These are phyloP conservation scores for Escovopsis weberi DNA, from an alignment of 2,329 filamentous ascomycete species.

Conservation along the genomic window DNA sequence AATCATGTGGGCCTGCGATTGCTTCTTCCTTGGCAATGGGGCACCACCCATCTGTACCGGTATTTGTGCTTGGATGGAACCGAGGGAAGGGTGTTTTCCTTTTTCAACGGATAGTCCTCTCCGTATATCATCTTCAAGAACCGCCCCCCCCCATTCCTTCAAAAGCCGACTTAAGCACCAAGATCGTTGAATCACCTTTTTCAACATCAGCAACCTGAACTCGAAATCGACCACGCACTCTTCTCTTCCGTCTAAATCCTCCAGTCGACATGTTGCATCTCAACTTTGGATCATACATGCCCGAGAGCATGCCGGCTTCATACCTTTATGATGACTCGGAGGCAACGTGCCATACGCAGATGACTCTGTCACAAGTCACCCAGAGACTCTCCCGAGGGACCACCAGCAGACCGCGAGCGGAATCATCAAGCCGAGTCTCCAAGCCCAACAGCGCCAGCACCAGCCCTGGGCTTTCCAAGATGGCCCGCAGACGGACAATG, in stretches of 20 bases:
- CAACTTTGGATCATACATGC: slow-evolving; percentile 12
- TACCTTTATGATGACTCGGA: slow-evolving; percentile 28
- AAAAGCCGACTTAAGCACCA: neutral
- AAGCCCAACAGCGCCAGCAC: slow-evolving; percentile 56
- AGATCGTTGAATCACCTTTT: neutral
- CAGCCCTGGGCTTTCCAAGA: slow-evolving; percentile 43
- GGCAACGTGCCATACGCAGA: slow-evolving; percentile 34
- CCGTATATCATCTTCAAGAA: slow-evolving; percentile 2
- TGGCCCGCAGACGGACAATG: slow-evolving; percentile 40
- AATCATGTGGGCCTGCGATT: slow-evolving; percentile 1
- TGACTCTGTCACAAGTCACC: slow-evolving; percentile 30
- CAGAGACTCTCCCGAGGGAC: slow-evolving; percentile 35
- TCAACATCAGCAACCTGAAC: neutral
- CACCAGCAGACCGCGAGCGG: slow-evolving; percentile 33
- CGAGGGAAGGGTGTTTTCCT: neutral
- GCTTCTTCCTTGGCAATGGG: slow-evolving; percentile 3
- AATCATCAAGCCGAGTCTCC: slow-evolving; percentile 40
- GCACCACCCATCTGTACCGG: slow-evolving; percentile 1
- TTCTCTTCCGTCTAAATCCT: neutral
- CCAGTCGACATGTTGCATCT: slow-evolving; percentile 19
- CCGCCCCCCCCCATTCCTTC: neutral
- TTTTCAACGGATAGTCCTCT: neutral
- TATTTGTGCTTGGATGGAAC: neutral
- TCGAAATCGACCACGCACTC: neutral
- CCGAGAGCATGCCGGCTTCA: slow-evolving; percentile 12